Base-by-base conservation (phyloP, 768 basidiomycete species). In the Serendipita sp. region DNA sequence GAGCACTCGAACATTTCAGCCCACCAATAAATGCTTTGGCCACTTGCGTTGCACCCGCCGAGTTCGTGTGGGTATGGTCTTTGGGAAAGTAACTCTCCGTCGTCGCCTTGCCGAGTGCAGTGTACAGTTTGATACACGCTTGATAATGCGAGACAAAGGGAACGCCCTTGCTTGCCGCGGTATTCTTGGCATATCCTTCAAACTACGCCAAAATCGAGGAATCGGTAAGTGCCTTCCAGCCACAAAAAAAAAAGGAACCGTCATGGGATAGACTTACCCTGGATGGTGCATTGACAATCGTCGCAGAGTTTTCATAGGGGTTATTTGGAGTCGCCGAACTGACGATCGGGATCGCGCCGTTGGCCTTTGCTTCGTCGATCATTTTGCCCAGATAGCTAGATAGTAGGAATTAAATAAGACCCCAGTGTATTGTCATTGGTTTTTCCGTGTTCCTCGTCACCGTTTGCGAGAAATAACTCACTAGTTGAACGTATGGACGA, bases 241-340 rank as follows among this genome's bases (percentile, higher is more conserved):
- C n/a, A n/a, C n/a, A n/a, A n/a, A n/a, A n/a, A n/a, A n/a, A n/a
- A n/a, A n/a, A n/a, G n/a, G n/a, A n/a, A 38, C 14, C 5, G 38
- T 1, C 5, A 9, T 13, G 31, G 20, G 26, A 30, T 22, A 3
- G 17, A 34, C 62, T 20, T 63, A 64, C 80, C 20, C 78, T 73
- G 13, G 75, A 71, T 14, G 71, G 70, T n/a, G 75, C 69, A n/a
- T 65, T 66, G 28, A 76, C 74, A 50, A 68, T 65, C 22, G 68
- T 64, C 22, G 65, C 48, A 30, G 53, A 13, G 48, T 62, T 62
- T 26, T 65, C 61, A 77, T 76, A 81, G 33, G 71, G 71, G 67
- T 80, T 77, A 65, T 73, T 69, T 3, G 79, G 79, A 2, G 79
- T 80, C 64, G 77, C 77, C 3, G 77, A 75, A 13, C 77, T 76